Evolutionary conservation across 2,329 filamentous ascomycete species (phyloP), one percentile per base, ranked within the genome.

Genomic region (Geosmithia morbida): DNA sequence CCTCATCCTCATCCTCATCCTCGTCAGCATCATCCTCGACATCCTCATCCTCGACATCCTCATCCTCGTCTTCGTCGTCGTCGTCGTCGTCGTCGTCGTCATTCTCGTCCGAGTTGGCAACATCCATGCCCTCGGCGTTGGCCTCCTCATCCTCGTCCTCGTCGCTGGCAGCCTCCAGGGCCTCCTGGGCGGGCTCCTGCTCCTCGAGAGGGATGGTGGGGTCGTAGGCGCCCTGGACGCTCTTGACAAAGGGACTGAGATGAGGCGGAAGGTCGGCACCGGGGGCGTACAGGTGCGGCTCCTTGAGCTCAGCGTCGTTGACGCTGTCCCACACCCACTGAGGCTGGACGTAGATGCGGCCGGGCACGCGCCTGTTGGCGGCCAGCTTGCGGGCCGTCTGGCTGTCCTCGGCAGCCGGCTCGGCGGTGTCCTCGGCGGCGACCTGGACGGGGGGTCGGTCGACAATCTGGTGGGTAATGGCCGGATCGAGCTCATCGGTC

Each of bases 291-390:
- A 89, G 67, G 59, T 96, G 87, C 30, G 89, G 79, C 53, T 85
- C 77, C 62, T 96, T 81, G 48, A 98, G 70, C 64, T 90, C 87
- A 52, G 87, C 87, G 43, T 92, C 86, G 62, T 98, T 98, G 62
- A 95, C 70, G 57, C 86, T 90, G 60, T 98, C 92, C 92, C 92
- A 98, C 3, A 98, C 81, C 90, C 94, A 98, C 62, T 98, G 92
- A 18, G 92, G 92, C 68, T 98, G 92, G 48, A 98, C 69, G 56
- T 98, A 98, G 52, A 81, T 87, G 54, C 92, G 77, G 37, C 90
- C 90, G n/a, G 90, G 88, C 51, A 97, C 83, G 51, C 88, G 80
- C 52, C 79, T 79, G 57, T 86, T 84, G 50, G 64, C 64, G 22
- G 62, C 70, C 48, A 80, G 66, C 61, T 73, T 77, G 61, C 74